Base-by-base conservation (phyloP, 805 yeast genomes). In the Candida dajiaensis region DNA sequence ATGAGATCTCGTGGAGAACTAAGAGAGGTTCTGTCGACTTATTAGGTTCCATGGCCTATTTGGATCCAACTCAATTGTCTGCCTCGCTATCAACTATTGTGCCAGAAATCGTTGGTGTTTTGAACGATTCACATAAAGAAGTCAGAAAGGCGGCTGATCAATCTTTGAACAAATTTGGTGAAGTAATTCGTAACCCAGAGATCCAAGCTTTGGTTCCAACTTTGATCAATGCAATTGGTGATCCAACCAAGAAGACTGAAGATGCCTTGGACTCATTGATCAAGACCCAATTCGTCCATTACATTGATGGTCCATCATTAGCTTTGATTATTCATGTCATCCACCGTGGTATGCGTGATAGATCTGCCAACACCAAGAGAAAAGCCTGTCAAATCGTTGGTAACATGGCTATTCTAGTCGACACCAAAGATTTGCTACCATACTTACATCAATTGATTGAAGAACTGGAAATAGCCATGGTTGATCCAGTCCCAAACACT, bases 311-410 rank as follows among this genome's bases (percentile, higher is more conserved):
- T 19, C 98, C 99, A 3, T 92, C 98, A 1, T 73, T 94, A 59
- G 99, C 99, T 0, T 75, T 94, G 57, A 89, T 94, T 46, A 88
- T 90, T 51, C 97, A 90, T 62, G 97, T 94, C 44, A 84, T 94
- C 41, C 94, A 89, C 63, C 80, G 99, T 65, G 99, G 98, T 69
- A 81, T 94, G 86, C 80, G 78, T 44, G 98, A 92, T 55, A 74
- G 99, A 59, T 85, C 96, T n/a, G 97, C 98, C 0, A 74, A 81
- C 38, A 87, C 94, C 6, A 94, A 92, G 71, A 80, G 86, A 64
- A 89, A 89, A 65, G 92, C 98, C 0, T 90, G 98, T 66, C 97
- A 94, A 67, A 92, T 94, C 72, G 97, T 94, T 26, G 99, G 99
- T 52, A 94, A 94, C 62, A 94, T 94, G 98, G 89, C 98, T 2